Evolutionary conservation across 192 early-diverging fungal species (phyloP).

Genomic region (Borealophlyctis nickersoniae): DNA sequence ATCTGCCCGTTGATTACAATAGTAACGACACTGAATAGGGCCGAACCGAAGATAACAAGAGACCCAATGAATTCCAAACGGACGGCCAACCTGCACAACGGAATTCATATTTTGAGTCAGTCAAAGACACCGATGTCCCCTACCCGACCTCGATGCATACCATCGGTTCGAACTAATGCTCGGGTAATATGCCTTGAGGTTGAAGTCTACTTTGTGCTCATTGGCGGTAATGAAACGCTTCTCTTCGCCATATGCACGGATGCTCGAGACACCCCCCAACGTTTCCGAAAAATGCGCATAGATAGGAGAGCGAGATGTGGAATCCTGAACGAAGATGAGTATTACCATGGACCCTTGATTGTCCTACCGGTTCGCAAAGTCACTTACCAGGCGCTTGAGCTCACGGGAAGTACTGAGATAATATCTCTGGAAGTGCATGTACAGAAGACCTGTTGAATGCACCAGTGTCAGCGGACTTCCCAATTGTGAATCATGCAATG

Average conservation of each 20-base stretch:
- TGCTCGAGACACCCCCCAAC: slow-evolving; percentile 49
- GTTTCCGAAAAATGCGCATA: slow-evolving; percentile 62
- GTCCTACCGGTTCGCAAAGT: background rate
- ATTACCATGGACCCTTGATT: too few relatives aligned
- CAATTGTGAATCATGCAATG: slow-evolving; percentile 4
- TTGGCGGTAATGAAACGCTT: slow-evolving; percentile 68
- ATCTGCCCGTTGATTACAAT: slow-evolving; percentile 52
- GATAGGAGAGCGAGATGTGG: slow-evolving; percentile 50
- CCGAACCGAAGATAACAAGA: slow-evolving; percentile 74
- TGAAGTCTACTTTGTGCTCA: slow-evolving; percentile 68
- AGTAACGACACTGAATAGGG: slow-evolving; percentile 66
- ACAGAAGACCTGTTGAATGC: slow-evolving; percentile 33
- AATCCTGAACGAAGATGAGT: too few relatives aligned
- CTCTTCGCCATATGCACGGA: slow-evolving; percentile 56
- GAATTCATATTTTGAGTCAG: background rate
- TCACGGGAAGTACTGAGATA: slow-evolving; percentile 56
- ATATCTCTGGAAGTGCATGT: slow-evolving; percentile 51
- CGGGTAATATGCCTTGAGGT: slow-evolving; percentile 77
- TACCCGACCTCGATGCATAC: too few relatives aligned
- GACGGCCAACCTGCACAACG: slow-evolving; percentile 33
- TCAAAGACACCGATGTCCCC: background rate
- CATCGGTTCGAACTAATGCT: slow-evolving; percentile 60
- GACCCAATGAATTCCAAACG: slow-evolving; percentile 80
- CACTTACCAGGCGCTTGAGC: slow-evolving; percentile 45
- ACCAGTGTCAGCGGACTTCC: background rate